phyloP scores from a whole-genome alignment of 2,329 filamentous ascomycete genomes.

The Acephala macrosclerotiorum region DNA sequence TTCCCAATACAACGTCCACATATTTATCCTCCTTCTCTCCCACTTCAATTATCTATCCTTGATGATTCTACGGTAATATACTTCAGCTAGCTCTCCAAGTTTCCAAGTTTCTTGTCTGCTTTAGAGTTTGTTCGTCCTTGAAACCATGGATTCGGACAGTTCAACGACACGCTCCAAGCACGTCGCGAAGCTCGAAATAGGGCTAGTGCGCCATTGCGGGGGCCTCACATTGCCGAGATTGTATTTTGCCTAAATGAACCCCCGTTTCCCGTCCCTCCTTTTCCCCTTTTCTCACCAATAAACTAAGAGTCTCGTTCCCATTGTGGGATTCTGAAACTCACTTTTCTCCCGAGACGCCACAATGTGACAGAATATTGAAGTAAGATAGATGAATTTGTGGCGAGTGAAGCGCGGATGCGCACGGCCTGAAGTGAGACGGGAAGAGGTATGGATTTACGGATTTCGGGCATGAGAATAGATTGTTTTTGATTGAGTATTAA shows the following conservation, averaged over 20 bases:
- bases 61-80: background rate
- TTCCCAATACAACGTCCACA: background rate
- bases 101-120: background rate
- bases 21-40: slow-evolving; percentile 2
- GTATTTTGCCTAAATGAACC: slow-evolving; percentile 1
- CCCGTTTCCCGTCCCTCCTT: background rate
- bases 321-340: no score
- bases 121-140: no score
- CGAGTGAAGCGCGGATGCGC: background rate
- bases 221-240: background rate
- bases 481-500: background rate
- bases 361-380: background rate
- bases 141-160: background rate
- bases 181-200: background rate
- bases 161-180: background rate
- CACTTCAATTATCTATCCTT: background rate
- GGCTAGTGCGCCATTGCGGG: background rate
- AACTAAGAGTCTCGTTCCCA: background rate
- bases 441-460: background rate
- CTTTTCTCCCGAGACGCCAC: background rate
- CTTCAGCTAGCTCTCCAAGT: background rate
- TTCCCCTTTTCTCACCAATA: background rate
- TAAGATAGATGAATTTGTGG: background rate
- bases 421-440: background rate
- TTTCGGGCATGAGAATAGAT: slow-evolving; percentile 1